A percentile compares a stretch with the other conserved stretches of the same genome.
Conservation (phyloP, 371 early-diverging fungal species). For the Mortierella sp. region DNA sequence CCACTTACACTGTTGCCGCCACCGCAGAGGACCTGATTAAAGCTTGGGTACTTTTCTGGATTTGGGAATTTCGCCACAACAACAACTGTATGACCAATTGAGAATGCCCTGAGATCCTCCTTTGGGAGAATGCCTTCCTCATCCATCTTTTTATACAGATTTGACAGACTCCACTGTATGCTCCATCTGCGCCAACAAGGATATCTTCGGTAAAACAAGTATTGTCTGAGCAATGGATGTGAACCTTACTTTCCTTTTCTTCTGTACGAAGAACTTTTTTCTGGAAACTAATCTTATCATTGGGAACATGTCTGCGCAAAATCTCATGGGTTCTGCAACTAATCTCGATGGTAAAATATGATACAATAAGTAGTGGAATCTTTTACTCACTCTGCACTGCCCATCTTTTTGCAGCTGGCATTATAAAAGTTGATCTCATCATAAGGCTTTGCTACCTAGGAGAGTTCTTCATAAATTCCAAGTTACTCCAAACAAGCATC, state of each 20-base stretch:
- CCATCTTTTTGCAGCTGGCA: background rate
- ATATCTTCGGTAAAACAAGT: constrained; percentile 7
- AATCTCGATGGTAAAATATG: too few relatives aligned
- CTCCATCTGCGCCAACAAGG: too few relatives aligned
- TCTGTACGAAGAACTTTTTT: background rate
- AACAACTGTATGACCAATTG: constrained; percentile 18
- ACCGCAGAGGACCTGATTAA: background rate
- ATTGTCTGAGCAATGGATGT: background rate
- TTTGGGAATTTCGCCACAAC: constrained; percentile 7
- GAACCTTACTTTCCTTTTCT: background rate
- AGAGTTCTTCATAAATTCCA: background rate
- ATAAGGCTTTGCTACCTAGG: background rate
- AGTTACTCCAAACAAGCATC: background rate
- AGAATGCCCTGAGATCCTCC: constrained; percentile 8
- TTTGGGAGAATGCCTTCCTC: constrained; percentile 9
- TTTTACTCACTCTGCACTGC: too few relatives aligned
- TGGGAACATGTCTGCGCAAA: background rate
- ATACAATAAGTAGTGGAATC: too few relatives aligned
- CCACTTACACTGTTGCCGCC: background rate
- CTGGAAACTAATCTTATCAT: background rate
- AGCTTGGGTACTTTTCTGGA: background rate
- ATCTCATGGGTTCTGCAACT: background rate
- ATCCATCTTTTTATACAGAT: constrained; percentile 14
- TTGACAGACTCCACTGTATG: constrained; percentile 18
- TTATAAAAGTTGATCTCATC: background rate